A percentile compares a stretch with the other conserved stretches of the same genome.
These are phyloP conservation scores for Heritiera fomes DNA, from an alignment of 345 rosid genomes.

Conservation along the genomic window DNA sequence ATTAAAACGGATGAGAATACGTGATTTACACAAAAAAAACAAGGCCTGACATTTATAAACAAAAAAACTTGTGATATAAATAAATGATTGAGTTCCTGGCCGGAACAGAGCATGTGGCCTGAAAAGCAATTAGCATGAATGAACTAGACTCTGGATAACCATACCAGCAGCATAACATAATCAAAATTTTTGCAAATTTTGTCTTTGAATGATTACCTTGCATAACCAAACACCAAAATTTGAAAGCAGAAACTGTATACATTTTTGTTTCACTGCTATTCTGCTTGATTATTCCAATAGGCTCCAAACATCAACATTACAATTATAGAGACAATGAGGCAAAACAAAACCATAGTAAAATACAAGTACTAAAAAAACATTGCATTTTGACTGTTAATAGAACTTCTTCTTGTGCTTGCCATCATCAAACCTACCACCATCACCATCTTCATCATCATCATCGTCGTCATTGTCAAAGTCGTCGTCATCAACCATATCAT, in stretches of 20 bases:
- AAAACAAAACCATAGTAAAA: not conserved
- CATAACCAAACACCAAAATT: not conserved
- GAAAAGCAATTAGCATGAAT: not conserved
- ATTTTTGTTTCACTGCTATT: not conserved
- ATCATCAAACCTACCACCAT: not conserved
- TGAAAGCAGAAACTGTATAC: not conserved
- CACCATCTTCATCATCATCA: not conserved
- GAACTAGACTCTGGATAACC: not conserved
- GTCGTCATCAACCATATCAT: not conserved
- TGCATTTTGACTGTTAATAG: not conserved
- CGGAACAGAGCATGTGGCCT: not conserved
- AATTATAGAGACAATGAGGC: rapidly evolving
- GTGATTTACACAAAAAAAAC: too few species aligned
- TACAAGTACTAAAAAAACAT: not conserved
- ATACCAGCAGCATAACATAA: not conserved
- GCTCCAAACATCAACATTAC: not conserved
- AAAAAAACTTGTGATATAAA: not conserved
- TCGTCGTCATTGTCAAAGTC: not conserved
- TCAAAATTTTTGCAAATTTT: not conserved
- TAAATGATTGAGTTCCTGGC: not conserved
- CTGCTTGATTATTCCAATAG: not conserved
- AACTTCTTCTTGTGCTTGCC: not conserved
- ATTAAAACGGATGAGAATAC: too few species aligned
- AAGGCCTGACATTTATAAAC: too few species aligned
- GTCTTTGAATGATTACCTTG: not conserved